Evolutionary conservation across 441 rosid species (phyloP), one percentile per base, ranked within the genome.

Genomic region (Capsella rubella): DNA sequence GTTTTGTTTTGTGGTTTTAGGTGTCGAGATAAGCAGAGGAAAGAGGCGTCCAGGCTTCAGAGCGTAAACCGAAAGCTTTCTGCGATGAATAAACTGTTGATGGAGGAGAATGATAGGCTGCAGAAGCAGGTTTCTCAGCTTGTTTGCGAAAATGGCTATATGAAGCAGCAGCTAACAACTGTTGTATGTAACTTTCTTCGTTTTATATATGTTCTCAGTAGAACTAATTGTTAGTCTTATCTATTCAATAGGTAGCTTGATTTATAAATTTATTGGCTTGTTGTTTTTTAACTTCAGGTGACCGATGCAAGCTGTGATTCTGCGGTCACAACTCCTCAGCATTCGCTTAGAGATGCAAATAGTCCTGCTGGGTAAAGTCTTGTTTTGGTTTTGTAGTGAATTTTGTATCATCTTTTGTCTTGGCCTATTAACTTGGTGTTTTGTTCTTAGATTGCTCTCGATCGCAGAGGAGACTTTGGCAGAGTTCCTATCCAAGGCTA

Each of bases 401-500:
- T 25, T 39, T 32, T n/a, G 6, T 7, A 0, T 34, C 27, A 6
- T 13, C 18, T 10, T 75, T 45, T 10, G 16, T 46, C 31, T 67
- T 67, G 7, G 55, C n/a, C 42, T 42, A 62, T 53, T 65, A 1
- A 29, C 8, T 12, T 39, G 60, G 47, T 52, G 52, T 31, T 52
- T 59, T 31, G 8, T 57, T 71, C 45, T 75, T 85, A 95, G 98
- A 84, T 96, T 96, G 86, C 96, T 96, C 78, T 87, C 97, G 37
- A 89, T 96, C 69, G 99, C 97, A 4, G 98, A 93, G 91, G 97
- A 93, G 92, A 92, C 98, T 62, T 87, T 96, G 93, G 87, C 97
- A 85, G 97, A 93, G 95, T 96, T 96, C 96, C 99, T 96, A 83
- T 90, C 98, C 78, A 96, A 96, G 97, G 99, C 99, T 90, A 96